These are phyloP conservation scores for Penicillium sclerotiorum DNA, from an alignment of 2,329 filamentous ascomycete genomes.

Conservation along the genomic window DNA sequence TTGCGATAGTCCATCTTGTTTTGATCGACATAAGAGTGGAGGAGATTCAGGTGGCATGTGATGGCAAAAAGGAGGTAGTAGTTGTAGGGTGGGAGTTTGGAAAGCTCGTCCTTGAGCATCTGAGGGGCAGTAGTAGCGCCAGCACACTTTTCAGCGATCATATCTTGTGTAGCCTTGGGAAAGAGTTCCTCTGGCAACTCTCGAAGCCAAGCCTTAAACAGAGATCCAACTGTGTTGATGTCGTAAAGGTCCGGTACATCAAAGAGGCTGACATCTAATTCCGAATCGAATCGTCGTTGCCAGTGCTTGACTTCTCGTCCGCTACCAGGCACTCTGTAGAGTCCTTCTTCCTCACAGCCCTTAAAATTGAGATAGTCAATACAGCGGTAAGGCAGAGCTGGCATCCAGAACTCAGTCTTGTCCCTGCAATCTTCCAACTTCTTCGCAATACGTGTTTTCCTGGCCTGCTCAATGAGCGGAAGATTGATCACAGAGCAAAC, in stretches of 20 bases:
- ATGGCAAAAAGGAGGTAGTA: slow-evolving; percentile 98
- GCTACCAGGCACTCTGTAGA: slow-evolving; percentile 90
- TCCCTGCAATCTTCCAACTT: slow-evolving; percentile 83
- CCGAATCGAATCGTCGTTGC: slow-evolving; percentile 88
- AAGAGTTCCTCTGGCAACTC: slow-evolving; percentile 94
- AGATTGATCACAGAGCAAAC: slow-evolving; percentile 81
- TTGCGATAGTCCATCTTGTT: slow-evolving; percentile 99
- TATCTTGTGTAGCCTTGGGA: slow-evolving; percentile 78
- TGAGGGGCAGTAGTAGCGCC: slow-evolving; percentile 80
- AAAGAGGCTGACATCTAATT: slow-evolving; percentile 87
- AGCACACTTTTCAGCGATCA: slow-evolving; percentile 76
- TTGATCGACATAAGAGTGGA: slow-evolving; percentile 88
- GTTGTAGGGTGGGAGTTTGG: slow-evolving; percentile 92
- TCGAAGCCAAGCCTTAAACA: slow-evolving; percentile 95
- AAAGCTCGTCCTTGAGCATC: slow-evolving; percentile 85
- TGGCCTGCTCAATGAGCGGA: slow-evolving; percentile 83
- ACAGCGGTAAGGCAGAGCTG: slow-evolving; percentile 88
- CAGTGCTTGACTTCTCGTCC: slow-evolving; percentile 90
- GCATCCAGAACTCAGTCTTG: slow-evolving; percentile 99
- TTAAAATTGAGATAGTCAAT: slow-evolving; percentile 97
- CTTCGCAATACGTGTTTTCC: slow-evolving; percentile 89
- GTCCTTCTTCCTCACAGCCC: slow-evolving; percentile 87
- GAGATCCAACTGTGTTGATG: slow-evolving; percentile 92
- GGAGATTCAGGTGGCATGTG: slow-evolving; percentile 89
- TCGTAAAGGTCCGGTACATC: slow-evolving; percentile 87